These are phyloP conservation scores for Colletotrichum endophyticum DNA, from an alignment of 2,329 filamentous ascomycete species.

Conservation along the genomic window DNA sequence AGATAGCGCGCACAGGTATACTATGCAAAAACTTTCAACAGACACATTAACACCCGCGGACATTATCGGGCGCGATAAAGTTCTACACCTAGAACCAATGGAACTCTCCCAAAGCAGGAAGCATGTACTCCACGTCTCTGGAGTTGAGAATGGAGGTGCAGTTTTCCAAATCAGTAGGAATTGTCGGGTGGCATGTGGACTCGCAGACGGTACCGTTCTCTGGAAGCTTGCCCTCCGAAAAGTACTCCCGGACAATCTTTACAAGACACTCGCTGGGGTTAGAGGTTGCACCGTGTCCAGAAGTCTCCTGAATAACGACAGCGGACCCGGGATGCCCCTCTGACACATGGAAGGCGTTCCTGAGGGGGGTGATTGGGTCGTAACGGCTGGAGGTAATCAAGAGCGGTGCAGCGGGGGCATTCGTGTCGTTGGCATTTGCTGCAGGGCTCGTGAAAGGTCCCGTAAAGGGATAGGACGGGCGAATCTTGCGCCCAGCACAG, in stretches of 20 bases:
- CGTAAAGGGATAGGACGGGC: constrained; percentile 34
- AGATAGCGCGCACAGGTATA: background rate
- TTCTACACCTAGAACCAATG: background rate
- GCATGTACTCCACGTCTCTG: background rate
- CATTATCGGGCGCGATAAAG: rapidly evolving
- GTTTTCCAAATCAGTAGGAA: background rate
- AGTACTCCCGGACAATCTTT: background rate
- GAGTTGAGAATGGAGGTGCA: background rate
- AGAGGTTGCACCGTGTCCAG: constrained; percentile 20
- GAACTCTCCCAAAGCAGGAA: background rate
- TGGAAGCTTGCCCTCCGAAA: background rate
- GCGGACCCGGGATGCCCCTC: constrained; percentile 12
- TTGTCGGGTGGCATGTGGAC: background rate
- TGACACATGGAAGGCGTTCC: constrained; percentile 29
- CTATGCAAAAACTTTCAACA: rapidly evolving
- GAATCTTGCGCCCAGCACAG: constrained; percentile 35
- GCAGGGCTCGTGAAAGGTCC: constrained; percentile 20
- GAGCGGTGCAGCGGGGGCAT: constrained; percentile 37
- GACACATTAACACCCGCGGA: background rate
- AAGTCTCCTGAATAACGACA: background rate
- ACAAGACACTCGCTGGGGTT: constrained; percentile 27
- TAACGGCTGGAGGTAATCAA: constrained; percentile 39
- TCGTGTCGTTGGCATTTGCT: background rate
- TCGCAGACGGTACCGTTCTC: background rate
- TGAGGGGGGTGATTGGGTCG: constrained; percentile 44